phyloP scores from a whole-genome alignment of 371 early-diverging fungal species.

The Vairimorpha necatrix region DNA sequence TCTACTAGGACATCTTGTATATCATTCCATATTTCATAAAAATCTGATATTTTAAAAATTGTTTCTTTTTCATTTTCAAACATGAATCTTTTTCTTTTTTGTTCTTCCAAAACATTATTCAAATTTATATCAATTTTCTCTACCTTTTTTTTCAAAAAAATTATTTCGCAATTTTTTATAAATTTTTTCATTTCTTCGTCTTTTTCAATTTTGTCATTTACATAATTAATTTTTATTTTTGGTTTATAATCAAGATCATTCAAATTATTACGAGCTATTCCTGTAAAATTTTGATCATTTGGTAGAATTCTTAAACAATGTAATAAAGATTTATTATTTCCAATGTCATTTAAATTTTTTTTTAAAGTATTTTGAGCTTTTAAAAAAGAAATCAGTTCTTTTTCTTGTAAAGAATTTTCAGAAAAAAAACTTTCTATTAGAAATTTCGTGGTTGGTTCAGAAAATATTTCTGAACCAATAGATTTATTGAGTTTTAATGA shows the following conservation, averaged over 20 bases:
- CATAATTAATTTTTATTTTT: slow-evolving; percentile 1
- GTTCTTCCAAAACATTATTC: background rate
- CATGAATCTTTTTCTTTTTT: background rate
- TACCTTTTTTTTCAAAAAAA: background rate
- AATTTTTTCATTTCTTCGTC: slow-evolving; percentile 19
- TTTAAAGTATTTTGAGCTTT: slow-evolving; percentile 12
- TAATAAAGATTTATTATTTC: slow-evolving; percentile 28
- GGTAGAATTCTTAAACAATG: slow-evolving; percentile 27
- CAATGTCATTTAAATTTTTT: slow-evolving; percentile 8
- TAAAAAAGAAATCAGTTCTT: slow-evolving; percentile 17
- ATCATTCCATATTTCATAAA: background rate
- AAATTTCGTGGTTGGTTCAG: slow-evolving; percentile 4
- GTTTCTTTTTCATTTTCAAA: background rate
- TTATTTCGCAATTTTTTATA: slow-evolving; percentile 21
- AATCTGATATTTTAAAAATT: background rate
- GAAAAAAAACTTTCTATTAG: slow-evolving; percentile 4
- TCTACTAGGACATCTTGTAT: background rate
- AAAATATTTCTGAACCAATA: background rate
- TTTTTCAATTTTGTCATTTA: background rate
- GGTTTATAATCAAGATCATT: slow-evolving; percentile 1
- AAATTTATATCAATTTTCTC: background rate
- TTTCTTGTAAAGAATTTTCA: slow-evolving; percentile 8
- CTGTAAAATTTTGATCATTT: slow-evolving; percentile 20
- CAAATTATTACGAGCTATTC: background rate
- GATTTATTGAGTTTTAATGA: slow-evolving; percentile 9